These are phyloP conservation scores for Coemansia umbellata DNA, from an alignment of 192 early-diverging fungal species.

Conservation along the genomic window DNA sequence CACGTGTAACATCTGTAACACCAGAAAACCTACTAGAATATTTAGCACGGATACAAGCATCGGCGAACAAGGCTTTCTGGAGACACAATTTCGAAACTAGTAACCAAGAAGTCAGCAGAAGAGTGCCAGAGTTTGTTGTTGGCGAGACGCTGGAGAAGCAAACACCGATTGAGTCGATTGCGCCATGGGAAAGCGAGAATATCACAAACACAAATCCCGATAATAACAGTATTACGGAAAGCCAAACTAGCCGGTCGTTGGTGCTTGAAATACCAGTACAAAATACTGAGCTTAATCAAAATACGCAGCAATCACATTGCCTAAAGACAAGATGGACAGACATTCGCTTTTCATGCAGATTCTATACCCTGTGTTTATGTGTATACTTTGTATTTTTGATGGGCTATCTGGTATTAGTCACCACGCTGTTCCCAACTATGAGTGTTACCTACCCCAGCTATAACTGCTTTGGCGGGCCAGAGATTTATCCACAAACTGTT, in stretches of 20 bases:
- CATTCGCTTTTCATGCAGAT: neutral
- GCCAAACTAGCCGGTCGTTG: neutral
- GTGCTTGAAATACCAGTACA: neutral
- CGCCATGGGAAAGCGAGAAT: neutral
- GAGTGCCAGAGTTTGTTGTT: neutral
- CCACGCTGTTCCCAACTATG: conserved; percentile 12
- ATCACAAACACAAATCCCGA: neutral
- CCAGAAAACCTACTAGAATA: conserved; percentile 34
- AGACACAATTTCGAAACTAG: neutral
- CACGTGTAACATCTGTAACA: conserved; percentile 26
- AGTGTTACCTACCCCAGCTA: conserved; percentile 14
- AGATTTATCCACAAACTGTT: conserved; percentile 11
- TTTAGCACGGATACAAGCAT: neutral
- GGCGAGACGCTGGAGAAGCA: no score
- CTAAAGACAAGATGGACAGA: neutral
- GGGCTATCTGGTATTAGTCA: conserved; percentile 15
- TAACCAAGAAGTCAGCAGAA: no score
- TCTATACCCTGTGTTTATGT: neutral
- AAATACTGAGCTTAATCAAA: neutral
- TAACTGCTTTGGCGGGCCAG: conserved; percentile 22
- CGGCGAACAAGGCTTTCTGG: conserved; percentile 1
- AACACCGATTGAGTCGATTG: neutral
- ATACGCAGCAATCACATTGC: no score
- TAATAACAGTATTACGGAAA: neutral
- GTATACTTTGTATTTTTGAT: neutral